Evolutionary conservation across 805 yeast genomes (phyloP).

Genomic region (Blastobotrys robertii): DNA sequence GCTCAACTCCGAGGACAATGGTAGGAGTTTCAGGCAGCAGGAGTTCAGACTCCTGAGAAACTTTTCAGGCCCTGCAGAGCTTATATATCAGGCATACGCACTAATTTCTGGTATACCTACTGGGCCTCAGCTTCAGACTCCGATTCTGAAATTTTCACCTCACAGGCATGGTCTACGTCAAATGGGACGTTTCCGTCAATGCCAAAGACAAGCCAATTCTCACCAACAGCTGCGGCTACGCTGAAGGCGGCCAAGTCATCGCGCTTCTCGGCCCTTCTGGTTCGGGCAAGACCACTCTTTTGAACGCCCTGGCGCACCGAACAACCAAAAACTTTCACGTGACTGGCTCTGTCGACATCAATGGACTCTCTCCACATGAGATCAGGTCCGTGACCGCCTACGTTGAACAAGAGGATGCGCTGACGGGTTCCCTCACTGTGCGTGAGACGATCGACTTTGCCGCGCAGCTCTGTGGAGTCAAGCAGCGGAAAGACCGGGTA

Average conservation of each 20-base stretch:
- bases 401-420: slow-evolving; percentile 67
- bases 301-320: slow-evolving; percentile 46
- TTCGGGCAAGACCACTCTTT: slow-evolving; percentile 69
- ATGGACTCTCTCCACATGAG: not conserved
- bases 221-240: slow-evolving; percentile 43
- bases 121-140: too few species aligned
- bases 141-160: too few species aligned
- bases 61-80: not conserved
- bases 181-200: too few species aligned
- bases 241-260: slow-evolving; percentile 64
- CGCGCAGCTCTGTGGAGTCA: slow-evolving; percentile 58
- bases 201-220: too few species aligned
- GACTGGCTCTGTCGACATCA: not conserved
- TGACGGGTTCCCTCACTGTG: slow-evolving; percentile 63
- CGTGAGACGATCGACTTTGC: slow-evolving; percentile 61
- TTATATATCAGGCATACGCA: too few species aligned
- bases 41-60: too few species aligned
- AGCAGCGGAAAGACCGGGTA: slow-evolving; percentile 40
- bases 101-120: not conserved
- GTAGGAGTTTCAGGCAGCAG: too few species aligned
- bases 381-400: slow-evolving; percentile 33
- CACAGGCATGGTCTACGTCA: too few species aligned
- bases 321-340: not conserved
- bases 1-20: not conserved
- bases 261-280: slow-evolving; percentile 78